phyloP scores from a whole-genome alignment of 192 early-diverging fungal genomes.

The Allomyces javanicus region DNA sequence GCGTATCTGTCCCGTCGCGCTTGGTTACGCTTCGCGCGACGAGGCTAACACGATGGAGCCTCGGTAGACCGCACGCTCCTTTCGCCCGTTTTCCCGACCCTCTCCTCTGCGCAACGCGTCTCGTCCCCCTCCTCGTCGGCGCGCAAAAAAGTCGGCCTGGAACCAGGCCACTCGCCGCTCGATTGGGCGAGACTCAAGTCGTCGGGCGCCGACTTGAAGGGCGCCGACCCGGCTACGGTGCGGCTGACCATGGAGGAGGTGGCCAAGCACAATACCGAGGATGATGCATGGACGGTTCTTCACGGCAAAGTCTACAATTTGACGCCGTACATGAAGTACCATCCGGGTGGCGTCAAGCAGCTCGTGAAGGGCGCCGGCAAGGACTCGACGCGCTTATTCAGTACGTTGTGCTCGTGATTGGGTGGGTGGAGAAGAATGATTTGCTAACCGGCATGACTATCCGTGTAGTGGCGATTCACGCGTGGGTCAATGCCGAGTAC shows the following conservation, averaged over 20 bases:
- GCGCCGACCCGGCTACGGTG: slow-evolving; percentile 30
- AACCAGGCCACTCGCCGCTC: slow-evolving; percentile 69
- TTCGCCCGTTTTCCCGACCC: not conserved
- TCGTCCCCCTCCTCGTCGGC: not conserved
- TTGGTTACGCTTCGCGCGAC: too few species aligned
- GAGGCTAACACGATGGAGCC: too few species aligned
- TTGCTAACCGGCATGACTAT: not conserved
- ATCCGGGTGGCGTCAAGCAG: slow-evolving; percentile 70
- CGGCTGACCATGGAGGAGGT: slow-evolving; percentile 56
- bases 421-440: not conserved
- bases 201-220: slow-evolving; percentile 51
- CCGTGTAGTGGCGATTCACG: slow-evolving; percentile 43
- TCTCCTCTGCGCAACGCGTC: not conserved
- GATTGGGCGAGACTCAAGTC: slow-evolving; percentile 78
- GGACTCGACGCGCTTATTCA: slow-evolving; percentile 77
- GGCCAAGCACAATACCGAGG: slow-evolving; percentile 45
- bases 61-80: not conserved
- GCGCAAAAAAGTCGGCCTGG: slow-evolving; percentile 59
- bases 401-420: slow-evolving; percentile 13
- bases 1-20: too few species aligned
- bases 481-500: slow-evolving; percentile 88
- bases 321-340: slow-evolving; percentile 72
- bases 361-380: slow-evolving; percentile 70
- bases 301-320: slow-evolving; percentile 83
- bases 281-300: slow-evolving; percentile 78